Conservation (phyloP, 176 grass and related monocot species). For the Carex littledalei region DNA sequence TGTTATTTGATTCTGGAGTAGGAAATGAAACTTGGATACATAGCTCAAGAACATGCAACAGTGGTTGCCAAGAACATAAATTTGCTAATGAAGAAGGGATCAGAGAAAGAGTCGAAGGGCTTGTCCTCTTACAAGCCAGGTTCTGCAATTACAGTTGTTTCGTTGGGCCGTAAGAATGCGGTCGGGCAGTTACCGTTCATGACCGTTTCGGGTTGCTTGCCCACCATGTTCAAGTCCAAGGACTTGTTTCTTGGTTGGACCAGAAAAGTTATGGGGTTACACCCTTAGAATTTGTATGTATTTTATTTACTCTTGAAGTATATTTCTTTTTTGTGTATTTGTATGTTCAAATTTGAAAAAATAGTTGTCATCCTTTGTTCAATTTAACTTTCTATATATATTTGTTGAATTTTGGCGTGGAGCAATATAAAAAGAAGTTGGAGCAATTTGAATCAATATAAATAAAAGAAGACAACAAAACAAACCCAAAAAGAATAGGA, state of each 20-base stretch:
- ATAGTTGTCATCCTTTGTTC: background rate
- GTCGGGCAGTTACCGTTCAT: constrained; percentile 10
- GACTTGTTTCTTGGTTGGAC: constrained; percentile 11
- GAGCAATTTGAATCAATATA: too few species aligned
- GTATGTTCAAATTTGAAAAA: background rate
- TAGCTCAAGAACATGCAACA: constrained; percentile 5
- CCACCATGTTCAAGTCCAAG: constrained; percentile 27
- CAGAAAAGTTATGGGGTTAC: constrained; percentile 12
- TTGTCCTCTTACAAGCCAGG: constrained; percentile 14
- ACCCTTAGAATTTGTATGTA: constrained; percentile 12
- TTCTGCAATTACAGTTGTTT: background rate
- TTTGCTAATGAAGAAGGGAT: background rate
- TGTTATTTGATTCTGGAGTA: background rate
- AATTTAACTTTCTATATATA: background rate
- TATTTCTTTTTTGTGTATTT: background rate
- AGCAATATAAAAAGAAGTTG: too few species aligned
- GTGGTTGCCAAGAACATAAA: constrained; percentile 32
- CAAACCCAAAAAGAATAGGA: too few species aligned
- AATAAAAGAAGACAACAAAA: too few species aligned
- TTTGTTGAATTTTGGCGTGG: background rate
- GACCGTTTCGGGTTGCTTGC: background rate
- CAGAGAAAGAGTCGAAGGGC: background rate
- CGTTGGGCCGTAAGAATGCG: constrained; percentile 14
- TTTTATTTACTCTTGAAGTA: background rate
- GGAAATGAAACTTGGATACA: constrained; percentile 32